These are phyloP conservation scores for Neospermospora avenae DNA, from an alignment of 2,329 filamentous ascomycete species.

Conservation along the genomic window DNA sequence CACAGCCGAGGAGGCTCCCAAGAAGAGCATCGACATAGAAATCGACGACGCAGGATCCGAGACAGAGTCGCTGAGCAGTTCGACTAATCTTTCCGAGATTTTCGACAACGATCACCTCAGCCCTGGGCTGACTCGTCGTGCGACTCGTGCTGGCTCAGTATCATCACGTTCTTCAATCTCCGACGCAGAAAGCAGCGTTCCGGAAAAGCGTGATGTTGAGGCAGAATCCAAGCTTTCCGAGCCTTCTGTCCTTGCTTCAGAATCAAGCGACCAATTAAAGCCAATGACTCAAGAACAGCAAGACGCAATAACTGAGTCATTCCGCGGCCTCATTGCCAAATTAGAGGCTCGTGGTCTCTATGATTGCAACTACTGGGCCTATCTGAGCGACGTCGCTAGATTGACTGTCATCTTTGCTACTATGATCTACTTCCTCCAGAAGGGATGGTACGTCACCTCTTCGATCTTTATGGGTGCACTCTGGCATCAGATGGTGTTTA, in stretches of 20 bases:
- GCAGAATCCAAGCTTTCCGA: neutral
- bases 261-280: conserved; percentile 41
- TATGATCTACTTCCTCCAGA: conserved; percentile 45
- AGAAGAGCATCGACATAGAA: neutral
- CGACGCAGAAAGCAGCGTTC: conserved; percentile 29
- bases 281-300: conserved; percentile 54
- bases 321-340: conserved; percentile 52
- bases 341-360: conserved; percentile 56
- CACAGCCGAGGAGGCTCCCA: neutral
- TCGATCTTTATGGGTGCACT: conserved; percentile 58
- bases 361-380: conserved; percentile 54
- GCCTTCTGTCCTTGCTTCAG: neutral
- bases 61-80: conserved; percentile 33
- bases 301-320: conserved; percentile 51
- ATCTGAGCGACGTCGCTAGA: conserved; percentile 55
- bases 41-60: conserved; percentile 40
- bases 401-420: conserved; percentile 49
- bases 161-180: neutral
- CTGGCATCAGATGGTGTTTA: conserved; percentile 69
- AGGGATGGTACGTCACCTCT: conserved; percentile 55
- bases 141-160: neutral
- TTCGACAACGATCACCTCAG: neutral
- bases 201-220: conserved; percentile 56
- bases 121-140: neutral
- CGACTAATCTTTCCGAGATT: neutral